Conservation (phyloP, 2,329 filamentous ascomycete species). For the Penicillium sp. region DNA sequence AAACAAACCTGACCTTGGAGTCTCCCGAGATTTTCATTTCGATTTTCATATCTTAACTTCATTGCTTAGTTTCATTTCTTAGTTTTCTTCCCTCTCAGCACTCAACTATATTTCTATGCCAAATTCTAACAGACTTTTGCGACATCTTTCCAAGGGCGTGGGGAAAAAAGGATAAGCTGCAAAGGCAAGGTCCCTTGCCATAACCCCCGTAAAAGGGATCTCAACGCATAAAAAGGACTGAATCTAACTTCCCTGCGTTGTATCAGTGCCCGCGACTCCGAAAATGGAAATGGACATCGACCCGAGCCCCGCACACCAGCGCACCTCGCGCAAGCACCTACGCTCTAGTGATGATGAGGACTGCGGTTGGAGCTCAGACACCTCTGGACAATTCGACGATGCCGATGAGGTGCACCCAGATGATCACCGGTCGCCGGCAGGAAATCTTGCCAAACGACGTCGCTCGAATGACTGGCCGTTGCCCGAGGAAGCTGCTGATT, state of each 20-base stretch:
- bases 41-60: not conserved
- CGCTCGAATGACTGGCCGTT: conserved; percentile 48
- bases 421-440: conserved; percentile 19
- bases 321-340: conserved; percentile 32
- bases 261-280: conserved; percentile 7
- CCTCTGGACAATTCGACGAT: conserved; percentile 37
- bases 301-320: conserved; percentile 14
- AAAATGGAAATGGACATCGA: conserved; percentile 16
- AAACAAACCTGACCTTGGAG: conserved; percentile 17
- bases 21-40: not conserved
- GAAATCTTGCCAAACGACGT: conserved; percentile 42
- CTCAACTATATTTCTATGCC: conserved; percentile 3
- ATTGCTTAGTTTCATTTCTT: not conserved
- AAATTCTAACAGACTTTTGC: not conserved
- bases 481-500: conserved; percentile 22
- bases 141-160: conserved; percentile 13
- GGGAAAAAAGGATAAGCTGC: conserved; percentile 12
- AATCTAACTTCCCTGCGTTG: conserved; percentile 11
- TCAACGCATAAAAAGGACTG: conserved; percentile 6
- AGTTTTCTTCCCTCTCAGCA: not conserved
- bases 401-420: conserved; percentile 31
- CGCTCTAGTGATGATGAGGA: conserved; percentile 22
- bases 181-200: conserved; percentile 18
- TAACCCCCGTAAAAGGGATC: conserved; percentile 1
- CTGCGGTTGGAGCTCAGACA: conserved; percentile 30